Evolutionary conservation across 306 rosid genomes (phyloP).

Genomic region (Trifolium pratense): DNA sequence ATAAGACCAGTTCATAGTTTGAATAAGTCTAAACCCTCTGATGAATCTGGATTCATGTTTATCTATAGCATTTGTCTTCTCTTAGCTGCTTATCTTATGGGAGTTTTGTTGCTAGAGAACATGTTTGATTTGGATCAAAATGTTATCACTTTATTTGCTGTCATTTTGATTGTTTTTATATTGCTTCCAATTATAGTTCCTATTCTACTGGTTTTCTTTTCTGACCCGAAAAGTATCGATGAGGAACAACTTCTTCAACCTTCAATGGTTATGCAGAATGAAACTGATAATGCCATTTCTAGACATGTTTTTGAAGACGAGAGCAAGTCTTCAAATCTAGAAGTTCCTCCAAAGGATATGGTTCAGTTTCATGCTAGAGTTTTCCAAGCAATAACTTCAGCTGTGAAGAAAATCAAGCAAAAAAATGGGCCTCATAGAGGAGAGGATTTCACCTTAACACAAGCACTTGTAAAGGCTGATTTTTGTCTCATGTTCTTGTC

Average conservation of each 20-base stretch:
- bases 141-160: conserved; percentile 43
- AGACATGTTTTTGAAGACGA: conserved; percentile 43
- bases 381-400: conserved; percentile 60
- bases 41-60: conserved; percentile 61
- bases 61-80: conserved; percentile 66
- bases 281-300: not conserved
- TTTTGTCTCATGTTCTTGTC: conserved; percentile 78
- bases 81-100: conserved; percentile 70
- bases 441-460: conserved; percentile 69
- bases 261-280: not conserved
- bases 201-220: conserved; percentile 59
- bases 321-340: conserved; percentile 51
- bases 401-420: conserved; percentile 55
- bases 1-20: conserved; percentile 63
- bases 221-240: conserved; percentile 39
- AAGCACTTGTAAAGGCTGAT: conserved; percentile 78
- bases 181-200: conserved; percentile 67
- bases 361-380: conserved; percentile 65
- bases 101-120: conserved; percentile 66
- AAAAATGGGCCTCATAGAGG: conserved; percentile 81
- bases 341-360: conserved; percentile 56
- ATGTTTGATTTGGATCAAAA: conserved; percentile 47
- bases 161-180: conserved; percentile 52
- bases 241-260: conserved; percentile 63
- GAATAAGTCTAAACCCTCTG: conserved; percentile 58